A percentile compares a stretch with the other conserved stretches of the same genome.
These are phyloP conservation scores for Acacia melanoxylon DNA, from an alignment of 306 rosid species.

Conservation along the genomic window DNA sequence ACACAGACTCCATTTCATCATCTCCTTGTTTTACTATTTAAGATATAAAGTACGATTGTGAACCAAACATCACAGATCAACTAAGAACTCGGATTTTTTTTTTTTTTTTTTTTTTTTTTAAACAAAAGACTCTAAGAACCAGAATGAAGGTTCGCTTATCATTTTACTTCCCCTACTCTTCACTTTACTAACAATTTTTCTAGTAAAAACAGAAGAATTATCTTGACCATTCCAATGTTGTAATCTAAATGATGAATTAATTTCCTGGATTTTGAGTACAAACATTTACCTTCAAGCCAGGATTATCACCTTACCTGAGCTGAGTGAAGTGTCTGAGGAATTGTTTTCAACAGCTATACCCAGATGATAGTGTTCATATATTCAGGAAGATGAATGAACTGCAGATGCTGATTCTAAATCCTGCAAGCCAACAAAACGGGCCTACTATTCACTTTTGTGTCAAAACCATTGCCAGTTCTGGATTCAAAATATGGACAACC, in stretches of 20 bases:
- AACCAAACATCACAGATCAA: not conserved
- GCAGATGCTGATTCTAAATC: conserved; percentile 60
- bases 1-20: not conserved
- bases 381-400: conserved; percentile 57
- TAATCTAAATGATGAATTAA: not conserved
- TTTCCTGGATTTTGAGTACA: too few species aligned
- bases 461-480: conserved; percentile 38
- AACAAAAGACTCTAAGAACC: too few species aligned
- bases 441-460: conserved; percentile 45
- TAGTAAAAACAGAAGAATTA: not conserved
- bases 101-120: too few species aligned
- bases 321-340: too few species aligned
- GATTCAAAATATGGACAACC: conserved; percentile 70
- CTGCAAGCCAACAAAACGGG: conserved; percentile 44
- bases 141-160: not conserved
- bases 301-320: not conserved
- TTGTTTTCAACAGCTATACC: conserved; percentile 44
- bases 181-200: not conserved
- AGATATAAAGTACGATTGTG: not conserved
- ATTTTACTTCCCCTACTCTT: conserved; percentile 8
- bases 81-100: too few species aligned
- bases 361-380: conserved; percentile 44
- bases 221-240: not conserved
- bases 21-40: too few species aligned
- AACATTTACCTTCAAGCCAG: not conserved